phyloP scores from a whole-genome alignment of 2,329 filamentous ascomycete species.

The Ceratocystis huliohia region DNA sequence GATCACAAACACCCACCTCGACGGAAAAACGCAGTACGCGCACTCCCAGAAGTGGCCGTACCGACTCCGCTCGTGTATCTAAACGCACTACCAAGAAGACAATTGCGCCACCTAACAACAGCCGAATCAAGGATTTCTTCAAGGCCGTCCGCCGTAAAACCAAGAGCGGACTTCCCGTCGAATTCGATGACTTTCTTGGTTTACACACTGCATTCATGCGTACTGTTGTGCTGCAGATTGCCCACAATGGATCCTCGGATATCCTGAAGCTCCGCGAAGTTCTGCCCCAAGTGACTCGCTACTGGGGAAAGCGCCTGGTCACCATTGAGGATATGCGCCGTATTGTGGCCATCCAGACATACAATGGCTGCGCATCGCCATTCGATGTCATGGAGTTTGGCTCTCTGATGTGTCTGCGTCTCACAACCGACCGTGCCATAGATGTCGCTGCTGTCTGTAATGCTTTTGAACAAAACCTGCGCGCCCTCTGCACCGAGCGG shows the following conservation, averaged over 20 bases:
- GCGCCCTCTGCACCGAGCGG: conserved; percentile 32
- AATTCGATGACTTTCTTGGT: conserved; percentile 46
- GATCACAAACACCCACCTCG: conserved; percentile 14
- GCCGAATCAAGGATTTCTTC: conserved; percentile 31
- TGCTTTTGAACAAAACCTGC: conserved; percentile 42
- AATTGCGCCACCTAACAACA: conserved; percentile 20
- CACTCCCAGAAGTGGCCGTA: conserved; percentile 21
- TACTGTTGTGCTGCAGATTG: conserved; percentile 54
- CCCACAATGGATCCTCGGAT: conserved; percentile 50
- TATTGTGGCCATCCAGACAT: conserved; percentile 49
- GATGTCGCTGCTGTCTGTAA: conserved; percentile 41
- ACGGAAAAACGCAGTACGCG: conserved; percentile 17
- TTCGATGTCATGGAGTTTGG: conserved; percentile 41
- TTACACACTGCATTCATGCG: conserved; percentile 57
- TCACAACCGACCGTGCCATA: conserved; percentile 29
- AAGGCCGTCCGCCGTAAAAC: conserved; percentile 23
- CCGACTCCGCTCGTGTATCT: conserved; percentile 15
- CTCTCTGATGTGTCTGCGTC: conserved; percentile 40
- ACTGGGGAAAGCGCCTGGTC: conserved; percentile 62
- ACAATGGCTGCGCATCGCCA: conserved; percentile 26
- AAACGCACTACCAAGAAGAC: conserved; percentile 21
- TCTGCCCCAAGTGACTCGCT: conserved; percentile 48
- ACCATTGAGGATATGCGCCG: conserved; percentile 52
- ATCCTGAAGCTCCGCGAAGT: conserved; percentile 53
- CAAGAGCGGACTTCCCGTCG: conserved; percentile 35